Evolutionary conservation across 2,329 filamentous ascomycete genomes (phyloP), one percentile per base, ranked within the genome.

Genomic region (Tolypocladium guangdongense): DNA sequence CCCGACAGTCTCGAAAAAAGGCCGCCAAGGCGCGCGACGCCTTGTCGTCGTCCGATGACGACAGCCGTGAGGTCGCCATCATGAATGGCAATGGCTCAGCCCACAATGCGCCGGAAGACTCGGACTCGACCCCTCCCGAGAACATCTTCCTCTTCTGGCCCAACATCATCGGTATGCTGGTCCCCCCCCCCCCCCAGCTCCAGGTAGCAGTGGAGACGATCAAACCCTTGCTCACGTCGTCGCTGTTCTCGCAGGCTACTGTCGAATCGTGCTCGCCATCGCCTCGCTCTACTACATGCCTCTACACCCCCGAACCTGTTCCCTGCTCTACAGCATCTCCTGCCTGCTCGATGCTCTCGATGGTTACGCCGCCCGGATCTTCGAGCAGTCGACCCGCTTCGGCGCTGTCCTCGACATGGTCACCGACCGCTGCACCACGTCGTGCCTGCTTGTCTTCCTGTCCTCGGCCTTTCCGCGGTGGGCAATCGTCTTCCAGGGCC

Each of bases 231-330:
- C 56, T 59, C 53, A 63, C 59, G 22, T 58, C 50, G 48, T 46
- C 24, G 27, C 49, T 52, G 38, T 51, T 33, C 53, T 37, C 38
- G 4, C 59, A 90, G 88, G 88, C 60, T 92, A 92, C 71, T 78
- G 74, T 54, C 84, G 88, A 63, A 86, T 93, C 65, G 74, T 92
- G 58, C 81, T 92, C 60, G 90, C 91, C 62, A 75, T 96, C 64
- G 89, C 88, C 49, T 96, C 93, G 32, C 84, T 99, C 60, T 96
- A 97, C 76, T 99, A 96, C 77, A 99, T 99, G 93, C 92, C 93
- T 51, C 82, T 97, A 52, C 93, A 99, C 70, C 92, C 92, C n/a
- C 87, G 92, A 64, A 96, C 91, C 38, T 97, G 92, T 74, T 91
- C 88, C 55, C 71, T 91, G 50, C 82, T 95, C 52, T 99, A 99